Conservation (phyloP, 352 stramenopile genomes). For the Globisporangium spinosum region DNA sequence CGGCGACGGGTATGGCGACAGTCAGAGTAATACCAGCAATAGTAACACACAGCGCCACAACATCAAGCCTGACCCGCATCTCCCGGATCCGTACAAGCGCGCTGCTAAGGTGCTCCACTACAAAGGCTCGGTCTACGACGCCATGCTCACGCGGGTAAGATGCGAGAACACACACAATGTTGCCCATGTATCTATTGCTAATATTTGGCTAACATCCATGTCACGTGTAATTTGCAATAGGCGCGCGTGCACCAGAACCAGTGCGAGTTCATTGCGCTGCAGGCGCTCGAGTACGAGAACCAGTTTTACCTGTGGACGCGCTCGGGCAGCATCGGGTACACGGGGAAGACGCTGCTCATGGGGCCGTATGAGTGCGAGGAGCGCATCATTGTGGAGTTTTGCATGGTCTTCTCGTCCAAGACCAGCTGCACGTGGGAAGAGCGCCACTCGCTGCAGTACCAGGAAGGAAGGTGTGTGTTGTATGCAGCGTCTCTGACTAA, state of each 20-base stretch:
- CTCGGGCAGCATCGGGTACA: conserved; percentile 38
- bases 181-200: too few species aligned
- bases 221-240: conserved; percentile 17
- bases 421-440: conserved; percentile 57
- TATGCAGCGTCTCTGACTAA: neutral
- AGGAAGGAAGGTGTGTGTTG: conserved; percentile 37
- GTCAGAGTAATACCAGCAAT: conserved; percentile 6
- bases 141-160: conserved; percentile 56
- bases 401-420: conserved; percentile 40
- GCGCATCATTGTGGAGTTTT: conserved; percentile 48
- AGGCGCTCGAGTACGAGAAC: conserved; percentile 44
- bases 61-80: conserved; percentile 50
- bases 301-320: conserved; percentile 58
- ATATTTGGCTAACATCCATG: too few species aligned
- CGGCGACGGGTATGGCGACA: neutral
- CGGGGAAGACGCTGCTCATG: conserved; percentile 39
- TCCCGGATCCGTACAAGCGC: conserved; percentile 39
- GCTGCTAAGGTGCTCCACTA: conserved; percentile 37
- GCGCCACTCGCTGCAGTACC: conserved; percentile 42
- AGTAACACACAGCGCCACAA: conserved; percentile 18
- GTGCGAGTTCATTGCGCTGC: conserved; percentile 64
- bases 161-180: too few species aligned
- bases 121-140: conserved; percentile 44
- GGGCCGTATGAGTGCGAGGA: conserved; percentile 33
- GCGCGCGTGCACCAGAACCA: conserved; percentile 55